Base-by-base conservation (phyloP, 2,329 filamentous ascomycete genomes). In the Diaporthe velutina region DNA sequence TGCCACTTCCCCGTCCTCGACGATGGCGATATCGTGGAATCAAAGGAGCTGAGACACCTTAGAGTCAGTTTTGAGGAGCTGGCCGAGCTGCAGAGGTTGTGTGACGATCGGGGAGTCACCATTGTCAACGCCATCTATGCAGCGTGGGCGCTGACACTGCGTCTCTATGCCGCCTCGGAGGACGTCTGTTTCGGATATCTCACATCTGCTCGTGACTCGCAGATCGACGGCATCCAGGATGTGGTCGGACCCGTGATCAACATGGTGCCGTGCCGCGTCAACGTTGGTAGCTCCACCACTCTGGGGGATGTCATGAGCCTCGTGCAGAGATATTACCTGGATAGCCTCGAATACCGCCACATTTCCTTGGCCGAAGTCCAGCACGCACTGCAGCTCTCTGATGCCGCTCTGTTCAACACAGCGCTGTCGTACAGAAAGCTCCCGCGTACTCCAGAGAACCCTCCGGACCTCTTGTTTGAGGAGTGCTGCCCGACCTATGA, bases 1-100 rank as follows among this genome's bases (percentile, higher is more conserved):
- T 82, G 80, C 54, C 73, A 80, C 2, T 80, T 83, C 66, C 80
- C 80, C 0, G n/a, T 77, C n/a, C 58, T 61, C n/a, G 58, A 61
- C 58, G 58, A 61, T 12, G 77, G 81, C 35, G 67, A 70, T 0
- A 74, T 77, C 19, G 78, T 76, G n/a, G 48, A 73, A 12, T 28
- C 28, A 3, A 64, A 61, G 17, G 40, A 40, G 19, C 67, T 57
- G 10, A 57, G 38, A 58, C 67, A 40, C 25, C 54, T 70, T 3
- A 33, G 67, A n/a, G 58, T 52, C n/a, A 54, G 30, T 2, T 45
- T 70, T 22, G 68, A 74, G 10, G 28, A 61, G 19, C 22, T 66
- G 35, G 25, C 17, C 17, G 22, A 57, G 12, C 50, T 72, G 19
- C 55, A 60, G 17, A 33, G 19, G 3, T 17, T 72, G 40, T 58